Evolutionary conservation across 768 basidiomycete genomes (phyloP), one percentile per base, ranked within the genome.

Genomic region (Cantharellus cinnabarinus): DNA sequence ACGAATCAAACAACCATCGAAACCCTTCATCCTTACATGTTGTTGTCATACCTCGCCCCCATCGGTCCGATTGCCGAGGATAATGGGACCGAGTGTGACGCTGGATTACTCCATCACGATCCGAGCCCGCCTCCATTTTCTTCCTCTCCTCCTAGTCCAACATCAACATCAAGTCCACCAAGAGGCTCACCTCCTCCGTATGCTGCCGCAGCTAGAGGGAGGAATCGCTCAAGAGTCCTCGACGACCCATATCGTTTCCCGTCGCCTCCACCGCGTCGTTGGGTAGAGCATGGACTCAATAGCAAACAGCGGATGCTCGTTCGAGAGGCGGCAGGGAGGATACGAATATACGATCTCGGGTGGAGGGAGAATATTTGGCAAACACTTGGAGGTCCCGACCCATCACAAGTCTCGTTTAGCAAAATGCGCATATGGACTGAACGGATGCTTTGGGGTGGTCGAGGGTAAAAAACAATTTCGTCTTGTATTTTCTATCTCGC

Each of bases 1-100:
- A 87, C 82, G 37, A 89, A 89, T 66, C 85, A 89, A 70, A 89
- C 87, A n/a, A 89, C 87, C 0, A 62, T 88, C 29, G 87, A 89
- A 66, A 75, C 79, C 59, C 74, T 88, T 42, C 79, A 85, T 0
- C 85, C 85, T 1, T 89, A 84, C 68, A 67, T 83, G 37, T 73
- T 89, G 10, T 73, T 90, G 56, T 4, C 57, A 34, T 14, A 41
- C 56, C 34, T 14, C 42, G 5, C 57, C 34, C 2, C 59, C 35
- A 20, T 34, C 62, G n/a, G 35, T 29, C 20, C 20, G 20, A 29
- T 29, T 29, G 20, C 20, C 20, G 20, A 29, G 20, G 20, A 29
- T 29, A 29, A 29, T 29, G 20, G 5, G 60, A 60, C 5, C 35
- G 42, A 2, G 71, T 84, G 5, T 81, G 80, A 41, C 68, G 64